These are phyloP conservation scores for Acmispon strigosus DNA, from an alignment of 306 rosid genomes.

Conservation along the genomic window DNA sequence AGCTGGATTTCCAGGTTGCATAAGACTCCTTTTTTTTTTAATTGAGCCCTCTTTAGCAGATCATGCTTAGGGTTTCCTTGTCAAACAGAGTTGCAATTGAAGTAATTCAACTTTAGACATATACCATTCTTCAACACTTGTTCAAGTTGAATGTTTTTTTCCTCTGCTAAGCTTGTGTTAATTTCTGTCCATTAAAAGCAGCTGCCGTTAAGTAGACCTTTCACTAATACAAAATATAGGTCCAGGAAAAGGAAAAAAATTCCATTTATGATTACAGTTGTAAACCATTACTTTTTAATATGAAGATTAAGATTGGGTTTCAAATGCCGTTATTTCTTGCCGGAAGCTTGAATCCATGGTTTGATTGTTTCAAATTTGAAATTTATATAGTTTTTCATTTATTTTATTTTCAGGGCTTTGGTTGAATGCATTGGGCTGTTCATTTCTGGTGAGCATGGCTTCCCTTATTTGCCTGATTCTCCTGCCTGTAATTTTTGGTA, in stretches of 20 bases:
- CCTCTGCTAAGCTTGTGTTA: not conserved
- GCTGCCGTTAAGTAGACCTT: not conserved
- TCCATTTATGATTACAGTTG: not conserved
- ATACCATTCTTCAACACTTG: not conserved
- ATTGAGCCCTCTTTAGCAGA: not conserved
- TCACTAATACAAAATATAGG: not conserved
- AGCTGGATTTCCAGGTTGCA: not conserved
- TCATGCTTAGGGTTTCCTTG: not conserved
- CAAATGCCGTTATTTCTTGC: conserved; percentile 2
- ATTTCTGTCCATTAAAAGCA: not conserved
- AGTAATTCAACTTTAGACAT: not conserved
- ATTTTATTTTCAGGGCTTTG: conserved; percentile 55
- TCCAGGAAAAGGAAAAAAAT: not conserved
- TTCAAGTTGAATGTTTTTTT: not conserved
- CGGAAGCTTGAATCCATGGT: not conserved
- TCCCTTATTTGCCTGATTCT: conserved; percentile 77
- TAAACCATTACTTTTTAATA: not conserved
- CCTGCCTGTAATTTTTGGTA: conserved; percentile 84
- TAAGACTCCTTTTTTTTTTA: not conserved
- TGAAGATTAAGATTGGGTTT: not conserved
- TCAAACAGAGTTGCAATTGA: not conserved
- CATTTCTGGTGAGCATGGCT: conserved; percentile 96
- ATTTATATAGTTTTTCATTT: not conserved
- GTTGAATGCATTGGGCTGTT: conserved; percentile 86
- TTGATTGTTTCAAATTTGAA: not conserved